These are phyloP conservation scores for Stephanodiscus triporus DNA, from an alignment of 108 stramenopile genomes.

Conservation along the genomic window DNA sequence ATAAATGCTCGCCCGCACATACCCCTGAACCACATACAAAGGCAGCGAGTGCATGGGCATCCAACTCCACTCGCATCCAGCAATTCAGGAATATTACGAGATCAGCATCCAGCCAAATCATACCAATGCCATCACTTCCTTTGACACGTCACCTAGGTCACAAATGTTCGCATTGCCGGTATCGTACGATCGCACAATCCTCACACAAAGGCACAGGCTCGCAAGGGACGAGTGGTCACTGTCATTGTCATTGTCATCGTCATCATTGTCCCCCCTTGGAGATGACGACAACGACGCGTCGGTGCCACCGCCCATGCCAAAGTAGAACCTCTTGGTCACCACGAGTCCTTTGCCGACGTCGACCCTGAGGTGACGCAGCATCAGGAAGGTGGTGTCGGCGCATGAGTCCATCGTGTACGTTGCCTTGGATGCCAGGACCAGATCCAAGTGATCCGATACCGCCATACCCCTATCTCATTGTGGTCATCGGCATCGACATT, in stretches of 20 bases:
- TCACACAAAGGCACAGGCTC: constrained; percentile 25
- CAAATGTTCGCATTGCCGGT: constrained; percentile 82
- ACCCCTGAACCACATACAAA: too few relatives aligned
- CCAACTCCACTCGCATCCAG: too few relatives aligned
- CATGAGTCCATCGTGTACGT: constrained; percentile 71
- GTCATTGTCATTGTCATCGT: neutral
- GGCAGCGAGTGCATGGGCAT: too few relatives aligned
- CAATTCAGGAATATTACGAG: too few relatives aligned
- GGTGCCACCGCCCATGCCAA: constrained; percentile 85
- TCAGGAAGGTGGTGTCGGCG: constrained; percentile 66
- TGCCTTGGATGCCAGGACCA: constrained; percentile 83
- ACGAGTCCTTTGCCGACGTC: constrained; percentile 67
- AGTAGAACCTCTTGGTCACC: constrained; percentile 87
- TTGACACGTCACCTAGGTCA: constrained; percentile 56
- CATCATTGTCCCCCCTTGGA: neutral
- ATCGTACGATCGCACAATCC: constrained; percentile 50
- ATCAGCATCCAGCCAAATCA: too few relatives aligned
- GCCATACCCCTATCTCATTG: neutral
- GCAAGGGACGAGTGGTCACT: neutral
- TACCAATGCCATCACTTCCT: constrained; percentile 15
- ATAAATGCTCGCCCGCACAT: too few relatives aligned
- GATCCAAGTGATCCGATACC: constrained; percentile 56
- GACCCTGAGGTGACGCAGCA: constrained; percentile 60
- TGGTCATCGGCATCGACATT: neutral
- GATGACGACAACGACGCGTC: constrained; percentile 42